Evolutionary conservation across 352 stramenopile genomes (phyloP).

Genomic region (Phytopythium aichiense): DNA sequence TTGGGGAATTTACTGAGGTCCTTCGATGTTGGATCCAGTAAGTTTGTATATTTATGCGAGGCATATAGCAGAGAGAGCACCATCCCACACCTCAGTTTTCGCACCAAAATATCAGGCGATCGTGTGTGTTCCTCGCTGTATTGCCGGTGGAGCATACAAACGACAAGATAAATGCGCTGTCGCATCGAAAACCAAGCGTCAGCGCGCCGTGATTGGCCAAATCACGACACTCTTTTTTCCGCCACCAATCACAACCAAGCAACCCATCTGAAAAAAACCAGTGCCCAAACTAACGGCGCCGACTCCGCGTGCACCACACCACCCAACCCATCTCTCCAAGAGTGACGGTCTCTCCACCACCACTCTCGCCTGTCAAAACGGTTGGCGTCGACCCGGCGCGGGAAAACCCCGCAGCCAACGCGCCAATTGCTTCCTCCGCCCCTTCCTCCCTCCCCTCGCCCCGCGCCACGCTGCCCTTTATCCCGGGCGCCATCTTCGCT

Average conservation of each 20-base stretch:
- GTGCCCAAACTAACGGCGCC: too few relatives aligned
- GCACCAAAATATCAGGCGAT: not conserved
- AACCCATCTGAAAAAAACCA: too few relatives aligned
- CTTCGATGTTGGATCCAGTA: too few relatives aligned
- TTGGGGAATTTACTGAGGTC: too few relatives aligned
- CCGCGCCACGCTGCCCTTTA: not conserved
- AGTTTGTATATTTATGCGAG: too few relatives aligned
- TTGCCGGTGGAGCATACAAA: not conserved
- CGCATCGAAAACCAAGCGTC: not conserved
- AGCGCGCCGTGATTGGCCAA: not conserved
- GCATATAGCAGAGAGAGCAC: not conserved
- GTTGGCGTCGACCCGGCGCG: not conserved
- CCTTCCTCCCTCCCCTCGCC: too few relatives aligned
- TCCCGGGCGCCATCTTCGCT: not conserved
- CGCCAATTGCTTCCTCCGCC: not conserved
- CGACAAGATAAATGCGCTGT: not conserved
- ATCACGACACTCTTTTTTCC: not conserved
- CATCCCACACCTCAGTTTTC: not conserved
- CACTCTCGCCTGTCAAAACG: not conserved
- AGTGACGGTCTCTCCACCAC: not conserved
- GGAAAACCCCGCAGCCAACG: not conserved
- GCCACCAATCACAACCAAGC: not conserved
- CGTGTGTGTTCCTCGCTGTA: too few relatives aligned
- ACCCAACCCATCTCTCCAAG: not conserved
- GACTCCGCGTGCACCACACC: not conserved